Evolutionary conservation across 441 rosid species (phyloP), one percentile per base, ranked within the genome.

Genomic region (Jatropha podagrica): DNA sequence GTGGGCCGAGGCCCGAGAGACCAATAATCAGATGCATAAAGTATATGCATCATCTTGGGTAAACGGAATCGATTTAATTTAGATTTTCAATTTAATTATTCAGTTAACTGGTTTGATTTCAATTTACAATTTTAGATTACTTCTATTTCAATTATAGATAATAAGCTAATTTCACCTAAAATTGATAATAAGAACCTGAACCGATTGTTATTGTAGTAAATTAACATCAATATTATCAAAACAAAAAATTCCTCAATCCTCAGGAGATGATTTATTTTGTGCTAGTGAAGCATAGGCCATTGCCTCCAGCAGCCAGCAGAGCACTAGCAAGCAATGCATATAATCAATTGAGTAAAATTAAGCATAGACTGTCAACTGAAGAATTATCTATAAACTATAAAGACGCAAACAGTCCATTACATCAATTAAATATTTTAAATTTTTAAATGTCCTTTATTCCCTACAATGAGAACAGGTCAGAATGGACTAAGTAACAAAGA

Each of bases 401-500:
- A 23, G 23, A 58, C 46, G 46, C 40, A 59, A 71, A 58, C 71
- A 77, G 66, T 77, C 68, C 66, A 18, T n/a, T 9, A 52, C 72
- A 42, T 67, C 65, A 58, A 62, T 26, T 54, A 65, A 62, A 52
- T 72, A 71, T 80, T 70, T 72, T 78, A 74, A 73, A 49, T 73
- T 74, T 55, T 54, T 49, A 10, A 65, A 71, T 60, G 41, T 60
- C 55, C 68, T 78, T 81, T 73, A 78, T 82, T 69, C 77, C 42
- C 42, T 79, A 81, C 84, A 81, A 76, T 32, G 37, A 71, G 49
- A 71, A 74, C 71, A 23, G 54, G 82, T 81, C 85, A 78, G 81
- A 76, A 75, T 60, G n/a, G 37, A 54, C 73, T 65, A 78, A 71
- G 69, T 67, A 62, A 61, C 54, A 17, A 37, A 14, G 59, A 49